Base-by-base conservation (phyloP, 179 eudicot species). In the Vitellaria paradoxa region DNA sequence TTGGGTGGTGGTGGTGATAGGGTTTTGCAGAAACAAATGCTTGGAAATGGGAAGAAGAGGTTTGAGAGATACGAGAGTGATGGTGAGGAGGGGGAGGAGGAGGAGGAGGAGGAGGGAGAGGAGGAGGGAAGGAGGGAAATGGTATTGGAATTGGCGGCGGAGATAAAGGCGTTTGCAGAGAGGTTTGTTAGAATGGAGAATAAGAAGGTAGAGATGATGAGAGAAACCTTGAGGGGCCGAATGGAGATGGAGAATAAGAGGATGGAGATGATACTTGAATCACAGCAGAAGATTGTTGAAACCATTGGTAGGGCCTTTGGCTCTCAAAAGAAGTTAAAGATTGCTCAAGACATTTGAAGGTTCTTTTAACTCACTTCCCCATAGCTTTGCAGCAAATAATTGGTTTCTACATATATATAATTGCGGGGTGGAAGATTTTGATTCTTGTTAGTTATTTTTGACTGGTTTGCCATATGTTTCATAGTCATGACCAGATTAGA, bases 201-300 rank as follows among this genome's bases (percentile, higher is more conserved):
- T 76, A 85, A 82, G 83, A 93, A 88, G 84, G 78, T 91, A 79
- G 96, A 93, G 76, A 82, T 91, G 81, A 88, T 91, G 89, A 84
- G 85, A 77, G 93, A 91, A 61, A 87, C 81, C 5, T 84, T 88
- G 79, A 89, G 85, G 79, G 76, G 65, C 52, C 67, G 88, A 68
- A 82, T 87, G 87, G 93, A 93, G 78, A 91, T 93, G 97, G 97
- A 93, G 88, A 89, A 82, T 70, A 93, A 86, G 88, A 82, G 88
- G 81, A 84, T 85, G 82, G 87, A 91, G 73, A 91, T 91, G 96
- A 87, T 91, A 59, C 69, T 78, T 49, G 84, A 85, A 37, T 84
- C 91, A 7, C 94, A 89, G 56, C 79, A 85, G 75, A 91, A 84
- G 78, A 82, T 93, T 79, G 81, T 88, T 9, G 88, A 91, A 5